Evolutionary conservation across 2,329 filamentous ascomycete genomes (phyloP), one percentile per base, ranked within the genome.

Genomic region (Rhinocladiella mackenziei): DNA sequence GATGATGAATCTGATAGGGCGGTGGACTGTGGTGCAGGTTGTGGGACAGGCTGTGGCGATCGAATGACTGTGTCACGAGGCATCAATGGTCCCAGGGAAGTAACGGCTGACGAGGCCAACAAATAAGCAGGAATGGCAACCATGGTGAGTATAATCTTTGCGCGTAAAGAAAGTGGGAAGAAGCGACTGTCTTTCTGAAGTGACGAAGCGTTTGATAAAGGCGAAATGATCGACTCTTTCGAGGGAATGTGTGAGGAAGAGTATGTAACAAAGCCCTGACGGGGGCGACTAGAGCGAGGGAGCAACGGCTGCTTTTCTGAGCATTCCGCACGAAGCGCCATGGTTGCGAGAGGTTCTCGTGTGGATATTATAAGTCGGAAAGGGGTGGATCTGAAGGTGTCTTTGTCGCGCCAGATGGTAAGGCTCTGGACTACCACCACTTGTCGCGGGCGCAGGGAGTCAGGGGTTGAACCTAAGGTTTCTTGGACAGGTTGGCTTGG

Each of bases 81-180:
- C 20, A 22, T 39, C 20, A 52, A 19, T 5, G 43, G 42, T 7
- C 50, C 48, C 8, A 51, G 33, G 6, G 30, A 40, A 13, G 42
- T 32, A 5, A 50, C 20, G 23, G 44, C 44, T 31, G 52, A 43
- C 26, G 50, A 43, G 39, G 50, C 45, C 43, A 53, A 19, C 23
- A 55, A 32, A 18, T 50, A 53, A 17, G 50, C 35, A 17, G 52
- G 52, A 31, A 55, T 51, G 20, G 50, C 52, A 35, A 55, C 46
- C 52, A 55, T 55, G 26, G 17, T 35, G 34, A 53, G 39, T 37
- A 50, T 33, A 18, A 50, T 40, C 32, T 50, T 45, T 40, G 29
- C 32, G n/a, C 28, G 35, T 22, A 43, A 43, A 6, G 39, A 50
- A 34, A 43, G 42, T 31, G 32, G 18, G 18, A 35, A 42, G n/a